These are phyloP conservation scores for Eucalyptus cloeziana DNA, from an alignment of 345 rosid species.

Conservation along the genomic window DNA sequence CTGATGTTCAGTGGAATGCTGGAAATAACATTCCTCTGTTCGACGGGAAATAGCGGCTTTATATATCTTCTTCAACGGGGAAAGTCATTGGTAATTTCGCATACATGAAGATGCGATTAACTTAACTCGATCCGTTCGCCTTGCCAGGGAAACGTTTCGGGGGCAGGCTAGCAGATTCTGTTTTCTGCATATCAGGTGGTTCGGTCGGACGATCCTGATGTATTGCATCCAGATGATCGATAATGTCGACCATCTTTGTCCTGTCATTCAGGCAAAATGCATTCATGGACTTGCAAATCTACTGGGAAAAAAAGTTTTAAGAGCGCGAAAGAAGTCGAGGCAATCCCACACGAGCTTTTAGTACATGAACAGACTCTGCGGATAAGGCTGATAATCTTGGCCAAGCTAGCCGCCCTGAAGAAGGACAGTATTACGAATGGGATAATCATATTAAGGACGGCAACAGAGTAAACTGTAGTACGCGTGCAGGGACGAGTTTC, in stretches of 20 bases:
- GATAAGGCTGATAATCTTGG: not conserved
- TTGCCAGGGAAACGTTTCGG: not conserved
- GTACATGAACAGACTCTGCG: not conserved
- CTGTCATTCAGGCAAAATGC: not conserved
- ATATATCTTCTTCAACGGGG: not conserved
- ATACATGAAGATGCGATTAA: not conserved
- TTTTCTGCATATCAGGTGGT: rapidly evolving
- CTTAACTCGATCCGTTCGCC: not conserved
- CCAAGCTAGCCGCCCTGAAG: not conserved
- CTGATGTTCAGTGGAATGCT: not conserved
- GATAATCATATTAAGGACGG: not conserved
- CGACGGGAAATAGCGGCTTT: not conserved
- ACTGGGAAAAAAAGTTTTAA: rapidly evolving
- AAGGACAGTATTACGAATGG: not conserved
- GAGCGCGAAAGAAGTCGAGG: not conserved
- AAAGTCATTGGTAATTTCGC: not conserved
- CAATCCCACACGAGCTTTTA: not conserved
- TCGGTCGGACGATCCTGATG: not conserved
- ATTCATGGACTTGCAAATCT: not conserved
- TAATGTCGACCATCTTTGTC: not conserved
- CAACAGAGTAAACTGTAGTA: not conserved
- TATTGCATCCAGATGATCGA: rapidly evolving
- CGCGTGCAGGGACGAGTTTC: not conserved
- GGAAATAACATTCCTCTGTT: not conserved
- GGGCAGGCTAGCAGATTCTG: not conserved